A percentile compares a stretch with the other conserved stretches of the same genome.
Evolutionary conservation across 129 eudicot genomes (phyloP).

Genomic region (Flaveria trinervia): DNA sequence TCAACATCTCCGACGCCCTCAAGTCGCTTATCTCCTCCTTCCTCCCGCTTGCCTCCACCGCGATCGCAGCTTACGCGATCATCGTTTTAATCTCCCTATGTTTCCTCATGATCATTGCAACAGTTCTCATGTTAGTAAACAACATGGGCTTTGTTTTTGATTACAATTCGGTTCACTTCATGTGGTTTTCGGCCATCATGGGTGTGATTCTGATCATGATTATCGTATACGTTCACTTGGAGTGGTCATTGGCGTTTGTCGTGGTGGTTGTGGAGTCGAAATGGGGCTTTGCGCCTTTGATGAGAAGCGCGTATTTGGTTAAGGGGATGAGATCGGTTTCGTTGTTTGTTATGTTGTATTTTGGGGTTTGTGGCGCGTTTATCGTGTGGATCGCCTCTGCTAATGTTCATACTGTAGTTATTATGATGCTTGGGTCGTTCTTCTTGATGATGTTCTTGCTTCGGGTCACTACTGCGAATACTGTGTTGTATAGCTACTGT

Average conservation of each 20-base stretch:
- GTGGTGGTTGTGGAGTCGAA: background rate
- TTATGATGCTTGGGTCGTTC: background rate
- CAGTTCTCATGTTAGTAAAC: background rate
- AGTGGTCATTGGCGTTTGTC: conserved; percentile 1
- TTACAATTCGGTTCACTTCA: background rate
- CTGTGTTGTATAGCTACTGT: conserved; percentile 72
- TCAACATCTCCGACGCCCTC: background rate
- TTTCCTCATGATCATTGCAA: background rate
- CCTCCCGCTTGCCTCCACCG: background rate
- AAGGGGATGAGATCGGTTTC: conserved; percentile 15
- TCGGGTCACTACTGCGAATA: conserved; percentile 35
- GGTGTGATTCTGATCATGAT: background rate
- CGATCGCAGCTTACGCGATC: background rate
- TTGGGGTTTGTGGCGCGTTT: background rate
- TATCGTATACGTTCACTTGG: background rate
- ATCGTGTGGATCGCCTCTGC: background rate
- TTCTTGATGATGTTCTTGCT: conserved; percentile 48
- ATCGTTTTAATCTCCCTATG: background rate
- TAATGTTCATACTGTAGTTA: background rate
- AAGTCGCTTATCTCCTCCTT: background rate
- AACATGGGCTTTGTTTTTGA: background rate
- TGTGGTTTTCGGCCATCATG: background rate
- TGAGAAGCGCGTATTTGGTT: background rate
- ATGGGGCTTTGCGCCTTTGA: conserved; percentile 11
- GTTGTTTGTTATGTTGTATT: background rate